Base-by-base conservation (phyloP, 228 moss, liverwort and hornwort species). In the Sphagnum fallax region DNA sequence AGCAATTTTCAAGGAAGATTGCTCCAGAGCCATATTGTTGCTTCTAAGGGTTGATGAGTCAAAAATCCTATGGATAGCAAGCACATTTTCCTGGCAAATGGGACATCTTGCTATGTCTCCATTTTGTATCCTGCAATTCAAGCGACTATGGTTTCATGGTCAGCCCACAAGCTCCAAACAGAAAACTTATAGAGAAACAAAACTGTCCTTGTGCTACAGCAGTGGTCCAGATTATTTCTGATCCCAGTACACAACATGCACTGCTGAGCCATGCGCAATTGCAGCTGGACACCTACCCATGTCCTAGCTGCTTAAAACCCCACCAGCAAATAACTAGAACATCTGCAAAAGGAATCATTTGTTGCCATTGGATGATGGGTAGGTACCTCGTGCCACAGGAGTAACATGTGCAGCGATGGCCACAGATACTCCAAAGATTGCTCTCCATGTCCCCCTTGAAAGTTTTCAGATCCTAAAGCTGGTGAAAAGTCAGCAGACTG, bases 381-480 rank as follows among this genome's bases (percentile, higher is more conserved):
- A 69, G 63, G 51, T 47, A 84, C 84, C 78, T 84, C 67, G 67
- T 57, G 65, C 84, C 84, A 57, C 84, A 84, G 9, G 84, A 79
- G 70, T 84, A 84, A 67, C 84, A 84, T 51, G 84, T 78, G 72
- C 81, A 84, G 57, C 81, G 71, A 74, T 84, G 84, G 60, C 84
- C 84, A 65, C 84, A 84, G 81, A 52, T 70, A 58, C 57, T 72
- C 67, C 76, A 58, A 71, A 8, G 55, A 55, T 1, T 55, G 4
- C 12, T 55, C 55, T 55, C 4, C 55, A 8, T 55, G 55, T 12
- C 55, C 55, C 55, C 12, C 55, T 32, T 32, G 32, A 32, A 32
- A 32, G 32, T 3, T 32, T 32, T 32, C 32, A 32, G 32, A 32
- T 32, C 32, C 32, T 32, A 32, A 32, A 32, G 32, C 32, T 32